Base-by-base conservation (phyloP, 768 basidiomycete genomes). In the Lentinula sp. region DNA sequence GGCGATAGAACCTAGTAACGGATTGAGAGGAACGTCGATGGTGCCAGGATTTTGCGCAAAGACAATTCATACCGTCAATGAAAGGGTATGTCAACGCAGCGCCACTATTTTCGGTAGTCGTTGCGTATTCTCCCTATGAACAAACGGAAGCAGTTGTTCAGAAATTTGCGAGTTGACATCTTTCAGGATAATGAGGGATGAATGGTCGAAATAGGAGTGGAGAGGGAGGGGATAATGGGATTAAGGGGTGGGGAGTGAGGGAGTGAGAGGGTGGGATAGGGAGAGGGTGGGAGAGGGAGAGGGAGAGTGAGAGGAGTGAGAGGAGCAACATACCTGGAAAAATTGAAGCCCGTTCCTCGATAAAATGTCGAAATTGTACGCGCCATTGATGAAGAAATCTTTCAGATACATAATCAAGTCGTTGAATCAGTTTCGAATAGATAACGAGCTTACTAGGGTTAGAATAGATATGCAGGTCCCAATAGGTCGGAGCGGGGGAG, bases 291-390 rank as follows among this genome's bases (percentile, higher is more conserved):
- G n/a, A n/a, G n/a, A n/a, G 3, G 13, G 37, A 39, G 1, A 37
- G 12, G 37, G 37, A 37, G 1, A 37, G 37, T 1, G 37, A 37
- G 37, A 12, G 37, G 7, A 39, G 37, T 39, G 13, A 39, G 13
- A 39, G 9, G 9, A 39, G 37, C n/a, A 13, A 57, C 43, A 53
- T 58, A 81, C 81, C 73, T 85, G 81, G 59, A 87, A 85, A 72
- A 84, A 87, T 58, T 73, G 79, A 16, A 80, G 83, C 4, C 82
- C 85, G 61, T 86, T 74, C 12, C 85, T 80, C 82, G 86, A 59
- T 13, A 56, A 28, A 51, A 23, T 36, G 32, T 59, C 15, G 62
- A 77, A 76, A 62, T 66, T 64, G 54, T 76, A 74, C 15, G 66
- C 66, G 63, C 77, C 78, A 61, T 77, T 77, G 64, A 72, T 72